Base-by-base conservation (phyloP, 257 asterid species). In the Solanum piurae region DNA sequence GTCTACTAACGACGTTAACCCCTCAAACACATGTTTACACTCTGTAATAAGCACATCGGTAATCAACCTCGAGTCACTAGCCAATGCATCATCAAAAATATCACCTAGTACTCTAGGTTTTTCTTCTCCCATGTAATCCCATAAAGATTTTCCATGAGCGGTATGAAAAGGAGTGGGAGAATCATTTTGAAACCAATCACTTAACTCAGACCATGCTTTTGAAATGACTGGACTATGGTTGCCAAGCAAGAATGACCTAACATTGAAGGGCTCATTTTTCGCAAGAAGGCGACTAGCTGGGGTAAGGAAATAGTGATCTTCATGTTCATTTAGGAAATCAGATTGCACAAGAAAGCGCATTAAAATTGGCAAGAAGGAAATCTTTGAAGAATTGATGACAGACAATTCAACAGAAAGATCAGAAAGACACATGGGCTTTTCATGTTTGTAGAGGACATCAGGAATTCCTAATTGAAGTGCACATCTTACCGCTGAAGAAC, bases 401-500 rank as follows among this genome's bases (percentile, higher is more conserved):
- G 83, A 40, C 6, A 89, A 64, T 46, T 68, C 89, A 25, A 10
- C 21, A 77, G 60, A 14, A 33, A 68, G 52, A 5, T 80, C 40
- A n/a, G 85, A 27, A 25, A 86, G 89, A 0, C 87, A 11, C 87
- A 86, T 89, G 12, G 89, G 90, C 37, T 86, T 89, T 38, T 79
- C 87, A 25, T 89, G 79, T 27, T 77, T 68, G 79, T 86, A 83
- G 62, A 89, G 87, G 27, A 60, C 34, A 20, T 89, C 87, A 6
- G 12, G 73, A 18, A 86, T 83, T n/a, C 37, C 89, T 12, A 89
- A 25, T 58, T 86, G 25, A 25, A 89, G 1, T 52, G 87, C 89
- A 49, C 91, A 89, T 84, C 25, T 84, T 10, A 89, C 84, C 3
- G 88, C 27, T n/a, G 46, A 75, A 69, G 87, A 89, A 27, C 40